Conservation (phyloP, 176 grass and related monocot genomes). For the Carex parvula region DNA sequence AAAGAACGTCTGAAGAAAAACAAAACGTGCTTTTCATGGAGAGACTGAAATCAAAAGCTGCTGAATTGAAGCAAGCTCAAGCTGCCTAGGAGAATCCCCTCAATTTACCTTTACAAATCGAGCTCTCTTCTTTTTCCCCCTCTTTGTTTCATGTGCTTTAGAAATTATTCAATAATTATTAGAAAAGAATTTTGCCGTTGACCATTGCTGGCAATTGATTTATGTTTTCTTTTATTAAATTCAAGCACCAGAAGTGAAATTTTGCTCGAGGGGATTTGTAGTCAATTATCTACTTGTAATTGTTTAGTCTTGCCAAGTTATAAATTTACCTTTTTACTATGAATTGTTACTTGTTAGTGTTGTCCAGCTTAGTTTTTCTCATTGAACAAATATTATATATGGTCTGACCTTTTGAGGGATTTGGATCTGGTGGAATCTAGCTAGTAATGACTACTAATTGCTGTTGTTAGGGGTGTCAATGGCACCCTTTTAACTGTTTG, state of each 20-base stretch:
- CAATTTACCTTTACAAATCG: slow-evolving; percentile 5
- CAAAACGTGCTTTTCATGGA: slow-evolving; percentile 77
- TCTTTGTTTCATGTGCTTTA: background rate
- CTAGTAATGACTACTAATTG: background rate
- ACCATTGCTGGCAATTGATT: slow-evolving; percentile 3
- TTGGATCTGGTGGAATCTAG: background rate
- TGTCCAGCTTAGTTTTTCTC: background rate
- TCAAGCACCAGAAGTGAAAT: background rate
- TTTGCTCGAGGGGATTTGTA: background rate
- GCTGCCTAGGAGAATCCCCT: background rate
- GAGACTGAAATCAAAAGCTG: slow-evolving; percentile 56
- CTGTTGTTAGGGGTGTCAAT: too few species aligned
- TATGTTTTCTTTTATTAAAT: background rate
- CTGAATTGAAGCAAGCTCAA: slow-evolving; percentile 44
- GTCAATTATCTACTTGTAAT: background rate
- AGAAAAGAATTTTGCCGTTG: background rate
- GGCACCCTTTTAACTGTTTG: too few species aligned
- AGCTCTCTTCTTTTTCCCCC: background rate
- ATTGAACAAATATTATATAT: background rate
- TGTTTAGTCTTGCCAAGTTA: background rate
- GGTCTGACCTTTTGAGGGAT: background rate
- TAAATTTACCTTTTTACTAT: background rate
- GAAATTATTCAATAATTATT: background rate
- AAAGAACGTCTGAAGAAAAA: slow-evolving; percentile 69
- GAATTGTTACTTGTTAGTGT: background rate